Evolutionary conservation across 176 grass and related monocot genomes (phyloP).

Genomic region (Puccinellia tenuiflora): DNA sequence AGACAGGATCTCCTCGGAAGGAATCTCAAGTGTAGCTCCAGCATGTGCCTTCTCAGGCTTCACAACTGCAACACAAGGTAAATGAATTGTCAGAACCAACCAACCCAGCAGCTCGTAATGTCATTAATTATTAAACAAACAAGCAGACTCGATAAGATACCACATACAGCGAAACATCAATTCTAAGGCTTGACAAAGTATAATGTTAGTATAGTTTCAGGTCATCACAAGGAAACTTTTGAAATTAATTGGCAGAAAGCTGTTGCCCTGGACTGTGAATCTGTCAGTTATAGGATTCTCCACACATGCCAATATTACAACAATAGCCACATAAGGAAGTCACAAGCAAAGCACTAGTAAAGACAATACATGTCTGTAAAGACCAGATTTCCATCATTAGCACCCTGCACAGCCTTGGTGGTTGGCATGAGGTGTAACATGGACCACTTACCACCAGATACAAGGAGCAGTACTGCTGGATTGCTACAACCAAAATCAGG

Average conservation of each 20-base stretch:
- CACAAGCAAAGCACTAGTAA: neutral
- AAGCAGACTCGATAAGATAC: neutral
- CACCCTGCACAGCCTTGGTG: neutral
- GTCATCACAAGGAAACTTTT: neutral
- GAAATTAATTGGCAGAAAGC: neutral
- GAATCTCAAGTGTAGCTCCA: conserved; percentile 72
- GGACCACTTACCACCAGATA: conserved; percentile 25
- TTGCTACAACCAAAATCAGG: conserved; percentile 29
- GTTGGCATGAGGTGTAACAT: conserved; percentile 11
- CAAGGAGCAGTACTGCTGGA: conserved; percentile 14
- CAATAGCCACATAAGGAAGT: neutral
- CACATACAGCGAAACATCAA: neutral
- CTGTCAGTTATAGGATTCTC: neutral
- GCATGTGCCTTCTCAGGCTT: conserved; percentile 77
- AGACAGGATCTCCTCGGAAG: conserved; percentile 60
- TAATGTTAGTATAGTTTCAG: neutral
- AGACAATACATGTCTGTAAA: neutral
- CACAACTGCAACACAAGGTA: conserved; percentile 51
- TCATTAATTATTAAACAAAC: conserved; percentile 33
- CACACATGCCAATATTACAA: neutral
- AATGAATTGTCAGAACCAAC: neutral
- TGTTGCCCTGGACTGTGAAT: neutral
- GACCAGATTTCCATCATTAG: conserved; percentile 22
- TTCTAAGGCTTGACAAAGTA: neutral
- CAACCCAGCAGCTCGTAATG: neutral